These are phyloP conservation scores for Singerocomus rubriflavus DNA, from an alignment of 1,284 basidiomycete species.

Conservation along the genomic window DNA sequence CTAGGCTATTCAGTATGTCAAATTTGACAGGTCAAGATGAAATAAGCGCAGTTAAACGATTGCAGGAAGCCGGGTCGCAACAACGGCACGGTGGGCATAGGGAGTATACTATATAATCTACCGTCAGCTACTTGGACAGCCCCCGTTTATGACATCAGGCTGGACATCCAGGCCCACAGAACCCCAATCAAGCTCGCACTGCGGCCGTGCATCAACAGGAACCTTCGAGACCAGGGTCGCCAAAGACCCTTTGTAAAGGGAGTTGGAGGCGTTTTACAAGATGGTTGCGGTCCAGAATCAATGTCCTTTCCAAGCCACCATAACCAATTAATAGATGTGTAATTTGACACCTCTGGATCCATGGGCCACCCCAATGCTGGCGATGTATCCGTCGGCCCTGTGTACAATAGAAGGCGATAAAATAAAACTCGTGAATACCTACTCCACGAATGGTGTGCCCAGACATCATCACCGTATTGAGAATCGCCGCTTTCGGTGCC, in stretches of 20 bases:
- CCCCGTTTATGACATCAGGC: not conserved
- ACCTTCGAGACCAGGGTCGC: not conserved
- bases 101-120: not conserved
- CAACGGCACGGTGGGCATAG: not conserved
- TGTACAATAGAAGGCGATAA: not conserved
- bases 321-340: not conserved
- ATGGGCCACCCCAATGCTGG: slow-evolving; percentile 64
- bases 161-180: not conserved
- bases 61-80: not conserved
- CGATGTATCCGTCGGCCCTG: slow-evolving; percentile 61
- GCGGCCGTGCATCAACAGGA: not conserved
- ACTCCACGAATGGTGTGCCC: slow-evolving; percentile 75
- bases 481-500: slow-evolving; percentile 56
- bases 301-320: slow-evolving; percentile 10
- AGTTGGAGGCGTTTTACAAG: not conserved
- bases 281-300: slow-evolving; percentile 1
- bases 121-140: not conserved
- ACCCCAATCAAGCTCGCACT: not conserved
- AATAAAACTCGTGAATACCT: slow-evolving; percentile 15
- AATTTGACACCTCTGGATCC: slow-evolving; percentile 45
- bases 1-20: not conserved
- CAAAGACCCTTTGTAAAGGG: not conserved
- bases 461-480: slow-evolving; percentile 64
- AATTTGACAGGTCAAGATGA: not conserved
- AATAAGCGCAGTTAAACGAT: slow-evolving; percentile 1